phyloP scores from a whole-genome alignment of 2,329 filamentous ascomycete genomes.

The Aspergillus brasiliensis region DNA sequence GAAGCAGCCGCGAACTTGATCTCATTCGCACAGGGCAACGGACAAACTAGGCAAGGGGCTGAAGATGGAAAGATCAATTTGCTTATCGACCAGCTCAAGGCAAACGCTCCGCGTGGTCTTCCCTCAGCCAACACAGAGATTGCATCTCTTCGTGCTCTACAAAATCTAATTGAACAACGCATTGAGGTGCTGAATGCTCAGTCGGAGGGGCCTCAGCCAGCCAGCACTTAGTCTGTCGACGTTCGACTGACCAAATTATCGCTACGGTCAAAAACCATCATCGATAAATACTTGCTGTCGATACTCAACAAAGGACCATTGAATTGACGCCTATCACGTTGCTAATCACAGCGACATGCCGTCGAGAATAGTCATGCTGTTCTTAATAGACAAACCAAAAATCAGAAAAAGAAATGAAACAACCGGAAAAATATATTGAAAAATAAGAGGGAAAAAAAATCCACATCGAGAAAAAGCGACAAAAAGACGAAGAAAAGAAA shows the following conservation, averaged over 20 bases:
- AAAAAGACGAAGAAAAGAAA: no score
- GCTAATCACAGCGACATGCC: not conserved
- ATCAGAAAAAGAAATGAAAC: no score
- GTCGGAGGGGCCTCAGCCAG: slow-evolving; percentile 4
- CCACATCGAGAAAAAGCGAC: no score
- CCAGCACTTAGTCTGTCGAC: not conserved
- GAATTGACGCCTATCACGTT: not conserved
- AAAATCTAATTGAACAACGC: slow-evolving; percentile 34
- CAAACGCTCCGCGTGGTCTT: slow-evolving; percentile 27
- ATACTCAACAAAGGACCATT: no score
- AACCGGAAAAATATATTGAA: no score
- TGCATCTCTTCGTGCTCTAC: slow-evolving; percentile 32
- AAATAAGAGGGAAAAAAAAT: no score
- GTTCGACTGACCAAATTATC: not conserved
- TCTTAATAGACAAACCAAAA: not conserved
- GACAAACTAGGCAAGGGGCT: slow-evolving; percentile 7
- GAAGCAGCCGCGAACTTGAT: slow-evolving; percentile 37
- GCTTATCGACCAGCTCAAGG: slow-evolving; percentile 36
- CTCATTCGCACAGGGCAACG: slow-evolving; percentile 27
- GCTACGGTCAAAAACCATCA: not conserved
- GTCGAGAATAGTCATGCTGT: not conserved
- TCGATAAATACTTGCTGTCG: no score
- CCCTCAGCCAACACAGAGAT: slow-evolving; percentile 32
- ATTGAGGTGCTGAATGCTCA: slow-evolving; percentile 25
- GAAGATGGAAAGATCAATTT: slow-evolving; percentile 27